These are phyloP conservation scores for Backusella luteola DNA, from an alignment of 192 early-diverging fungal genomes.

Conservation along the genomic window DNA sequence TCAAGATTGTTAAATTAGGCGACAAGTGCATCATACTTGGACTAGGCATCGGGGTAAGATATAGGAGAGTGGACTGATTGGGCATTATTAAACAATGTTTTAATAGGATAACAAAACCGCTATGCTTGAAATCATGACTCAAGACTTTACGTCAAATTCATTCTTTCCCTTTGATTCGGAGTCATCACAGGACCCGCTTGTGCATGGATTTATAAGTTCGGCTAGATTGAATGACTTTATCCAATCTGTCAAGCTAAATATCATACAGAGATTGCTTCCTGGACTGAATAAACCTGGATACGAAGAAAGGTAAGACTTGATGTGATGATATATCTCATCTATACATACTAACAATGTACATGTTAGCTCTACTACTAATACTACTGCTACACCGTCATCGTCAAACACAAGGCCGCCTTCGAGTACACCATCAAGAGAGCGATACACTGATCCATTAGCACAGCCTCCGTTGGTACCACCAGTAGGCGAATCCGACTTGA, in stretches of 20 bases:
- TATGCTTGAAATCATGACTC: conserved; percentile 44
- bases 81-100: neutral
- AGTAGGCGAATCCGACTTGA: conserved; percentile 74
- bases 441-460: neutral
- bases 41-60: conserved; percentile 59
- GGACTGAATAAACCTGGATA: conserved; percentile 72
- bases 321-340: neutral
- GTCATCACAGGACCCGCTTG: conserved; percentile 33
- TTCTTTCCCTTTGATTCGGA: conserved; percentile 45
- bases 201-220: conserved; percentile 58
- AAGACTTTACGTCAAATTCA: conserved; percentile 51
- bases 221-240: conserved; percentile 60
- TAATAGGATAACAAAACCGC: conserved; percentile 50
- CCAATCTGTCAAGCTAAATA: conserved; percentile 56
- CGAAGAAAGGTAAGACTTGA: conserved; percentile 39
- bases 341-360: neutral
- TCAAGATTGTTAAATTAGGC: conserved; percentile 66
- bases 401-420: neutral
- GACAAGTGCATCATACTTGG: conserved; percentile 64
- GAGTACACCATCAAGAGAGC: neutral
- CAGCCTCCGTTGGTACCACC: conserved; percentile 41
- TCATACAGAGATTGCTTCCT: conserved; percentile 67
- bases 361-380: no score
- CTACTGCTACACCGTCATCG: neutral
- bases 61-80: no score